Percentiles rank a stretch among this genome's conserved stretches.
Conservation (phyloP, 2,329 filamentous ascomycete genomes). For the Ilyonectria sp. region DNA sequence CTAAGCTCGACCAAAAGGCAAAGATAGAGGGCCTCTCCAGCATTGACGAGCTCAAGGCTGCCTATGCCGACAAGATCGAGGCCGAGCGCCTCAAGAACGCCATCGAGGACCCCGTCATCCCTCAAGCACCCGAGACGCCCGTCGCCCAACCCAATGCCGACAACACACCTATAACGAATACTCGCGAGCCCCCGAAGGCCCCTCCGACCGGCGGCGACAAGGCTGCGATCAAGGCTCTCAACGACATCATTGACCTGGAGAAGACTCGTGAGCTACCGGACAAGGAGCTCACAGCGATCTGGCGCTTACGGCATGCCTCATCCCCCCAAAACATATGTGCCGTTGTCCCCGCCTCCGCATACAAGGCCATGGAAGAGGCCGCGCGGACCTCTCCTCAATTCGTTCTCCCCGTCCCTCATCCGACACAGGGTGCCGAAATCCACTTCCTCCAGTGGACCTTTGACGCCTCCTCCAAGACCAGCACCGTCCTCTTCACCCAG, state of each 20-base stretch:
- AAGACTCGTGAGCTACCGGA: slow-evolving; percentile 82
- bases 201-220: slow-evolving; percentile 43
- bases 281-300: slow-evolving; percentile 89
- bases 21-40: slow-evolving; percentile 78
- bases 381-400: slow-evolving; percentile 88
- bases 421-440: slow-evolving; percentile 83
- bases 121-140: slow-evolving; percentile 55
- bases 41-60: slow-evolving; percentile 83
- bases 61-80: slow-evolving; percentile 88
- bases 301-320: slow-evolving; percentile 88
- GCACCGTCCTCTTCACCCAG: slow-evolving; percentile 92
- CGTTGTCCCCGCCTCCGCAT: slow-evolving; percentile 81
- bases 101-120: slow-evolving; percentile 59
- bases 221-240: slow-evolving; percentile 62
- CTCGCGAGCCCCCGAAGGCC: slow-evolving; percentile 31
- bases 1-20: slow-evolving; percentile 88
- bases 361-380: slow-evolving; percentile 77
- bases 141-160: slow-evolving; percentile 53
- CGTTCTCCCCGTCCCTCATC: slow-evolving; percentile 86
- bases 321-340: slow-evolving; percentile 87
- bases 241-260: slow-evolving; percentile 79
- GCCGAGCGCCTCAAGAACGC: slow-evolving; percentile 78
- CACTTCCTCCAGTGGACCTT: slow-evolving; percentile 98
- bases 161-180: slow-evolving; percentile 23
- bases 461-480: slow-evolving; percentile 74